phyloP scores from a whole-genome alignment of 2,329 filamentous ascomycete genomes.

The Diplodia corticola region DNA sequence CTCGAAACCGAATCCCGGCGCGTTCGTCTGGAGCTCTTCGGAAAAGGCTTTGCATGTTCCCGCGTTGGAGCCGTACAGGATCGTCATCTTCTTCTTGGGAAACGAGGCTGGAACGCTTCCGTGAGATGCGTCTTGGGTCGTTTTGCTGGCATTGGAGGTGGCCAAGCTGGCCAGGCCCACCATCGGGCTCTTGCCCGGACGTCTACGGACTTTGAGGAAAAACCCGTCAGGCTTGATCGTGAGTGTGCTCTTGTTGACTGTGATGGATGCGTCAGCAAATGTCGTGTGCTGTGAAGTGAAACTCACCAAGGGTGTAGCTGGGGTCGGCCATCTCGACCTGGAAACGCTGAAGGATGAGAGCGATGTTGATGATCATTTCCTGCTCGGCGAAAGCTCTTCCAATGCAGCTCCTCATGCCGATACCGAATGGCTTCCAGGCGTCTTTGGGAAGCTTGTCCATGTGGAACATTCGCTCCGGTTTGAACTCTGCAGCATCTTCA shows the following conservation, averaged over 20 bases:
- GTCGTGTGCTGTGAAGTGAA: neutral
- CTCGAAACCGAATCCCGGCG: conserved; percentile 59
- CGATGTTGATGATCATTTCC: conserved; percentile 47
- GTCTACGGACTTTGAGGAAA: conserved; percentile 45
- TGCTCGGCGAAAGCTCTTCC: conserved; percentile 75
- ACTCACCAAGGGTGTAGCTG: conserved; percentile 52
- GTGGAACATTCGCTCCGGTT: conserved; percentile 60
- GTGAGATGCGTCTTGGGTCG: neutral
- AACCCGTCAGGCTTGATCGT: conserved; percentile 67
- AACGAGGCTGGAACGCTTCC: neutral
- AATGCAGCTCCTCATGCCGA: conserved; percentile 69
- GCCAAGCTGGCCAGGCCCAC: neutral
- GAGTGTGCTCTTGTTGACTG: conserved; percentile 55
- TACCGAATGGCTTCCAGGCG: conserved; percentile 63
- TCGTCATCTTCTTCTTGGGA: conserved; percentile 52
- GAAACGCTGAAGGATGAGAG: conserved; percentile 66
- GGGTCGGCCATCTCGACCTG: conserved; percentile 65
- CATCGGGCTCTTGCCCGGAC: conserved; percentile 1
- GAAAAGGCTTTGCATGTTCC: conserved; percentile 74
- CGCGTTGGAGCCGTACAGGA: conserved; percentile 73
- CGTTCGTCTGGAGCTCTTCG: conserved; percentile 61
- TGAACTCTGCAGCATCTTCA: conserved; percentile 37
- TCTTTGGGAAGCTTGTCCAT: conserved; percentile 53
- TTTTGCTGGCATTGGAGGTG: neutral
- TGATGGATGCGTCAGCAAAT: neutral